Evolutionary conservation across 331 rosid genomes (phyloP).

Genomic region (Phaseolus coccineus): DNA sequence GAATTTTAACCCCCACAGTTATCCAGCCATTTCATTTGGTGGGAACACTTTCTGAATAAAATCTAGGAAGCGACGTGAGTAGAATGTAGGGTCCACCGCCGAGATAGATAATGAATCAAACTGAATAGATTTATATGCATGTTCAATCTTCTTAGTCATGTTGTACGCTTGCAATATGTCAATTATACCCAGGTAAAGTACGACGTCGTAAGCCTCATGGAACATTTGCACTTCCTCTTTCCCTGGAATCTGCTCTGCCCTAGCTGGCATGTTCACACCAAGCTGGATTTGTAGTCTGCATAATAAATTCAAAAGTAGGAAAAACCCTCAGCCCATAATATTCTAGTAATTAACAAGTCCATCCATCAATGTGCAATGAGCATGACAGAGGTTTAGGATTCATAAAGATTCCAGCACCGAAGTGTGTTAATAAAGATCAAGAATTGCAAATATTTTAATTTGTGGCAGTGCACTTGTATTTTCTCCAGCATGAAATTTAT

Average conservation of each 20-base stretch:
- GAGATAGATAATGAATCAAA: slow-evolving; percentile 94
- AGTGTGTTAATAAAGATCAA: neutral
- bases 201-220: slow-evolving; percentile 86
- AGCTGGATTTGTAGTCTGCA: slow-evolving; percentile 95
- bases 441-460: slow-evolving; percentile 10
- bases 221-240: slow-evolving; percentile 69
- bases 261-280: slow-evolving; percentile 98
- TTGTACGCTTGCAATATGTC: slow-evolving; percentile 96
- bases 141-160: slow-evolving; percentile 93
- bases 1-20: slow-evolving; percentile 34
- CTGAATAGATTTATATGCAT: slow-evolving; percentile 85
- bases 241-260: slow-evolving; percentile 90
- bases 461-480: slow-evolving; percentile 10
- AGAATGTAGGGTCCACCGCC: slow-evolving; percentile 92
- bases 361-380: neutral
- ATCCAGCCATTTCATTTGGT: slow-evolving; percentile 54
- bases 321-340: slow-evolving; percentile 25
- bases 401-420: slow-evolving; percentile 8
- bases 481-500: slow-evolving; percentile 29
- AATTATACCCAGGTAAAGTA: slow-evolving; percentile 91
- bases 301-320: slow-evolving; percentile 6
- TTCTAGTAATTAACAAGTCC: neutral
- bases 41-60: slow-evolving; percentile 91
- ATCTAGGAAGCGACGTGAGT: slow-evolving; percentile 89
- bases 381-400: neutral